These are phyloP conservation scores for Saitozyma sp. DNA, from an alignment of 768 basidiomycete species.

Conservation along the genomic window DNA sequence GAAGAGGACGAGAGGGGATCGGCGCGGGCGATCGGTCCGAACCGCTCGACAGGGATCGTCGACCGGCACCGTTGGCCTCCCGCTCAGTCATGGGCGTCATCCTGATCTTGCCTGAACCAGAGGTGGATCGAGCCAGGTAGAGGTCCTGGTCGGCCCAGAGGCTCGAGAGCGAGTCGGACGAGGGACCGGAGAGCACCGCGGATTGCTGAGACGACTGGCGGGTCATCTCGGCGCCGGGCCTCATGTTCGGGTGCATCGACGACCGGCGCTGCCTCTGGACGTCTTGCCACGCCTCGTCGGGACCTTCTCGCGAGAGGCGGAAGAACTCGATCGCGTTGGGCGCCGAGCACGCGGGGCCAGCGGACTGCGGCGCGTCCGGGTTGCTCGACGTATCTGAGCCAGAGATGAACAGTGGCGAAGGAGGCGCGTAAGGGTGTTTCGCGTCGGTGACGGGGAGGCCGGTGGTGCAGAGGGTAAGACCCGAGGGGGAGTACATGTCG, in stretches of 20 bases:
- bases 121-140: conserved; percentile 22
- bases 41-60: conserved; percentile 18
- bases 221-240: conserved; percentile 15
- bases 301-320: conserved; percentile 33
- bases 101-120: conserved; percentile 23
- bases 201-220: conserved; percentile 12
- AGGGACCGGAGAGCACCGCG: conserved; percentile 10
- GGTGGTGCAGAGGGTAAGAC: conserved; percentile 11
- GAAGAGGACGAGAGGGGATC: conserved; percentile 24
- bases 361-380: conserved; percentile 18
- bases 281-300: conserved; percentile 43
- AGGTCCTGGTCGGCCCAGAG: conserved; percentile 30
- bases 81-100: conserved; percentile 26
- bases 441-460: conserved; percentile 17
- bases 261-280: conserved; percentile 32
- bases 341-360: conserved; percentile 34
- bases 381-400: conserved; percentile 35
- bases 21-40: conserved; percentile 18
- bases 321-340: conserved; percentile 42
- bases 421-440: conserved; percentile 31
- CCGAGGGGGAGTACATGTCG: conserved; percentile 10
- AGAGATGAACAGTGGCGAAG: conserved; percentile 44
- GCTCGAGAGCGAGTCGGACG: conserved; percentile 32
- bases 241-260: conserved; percentile 30
- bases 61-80: conserved; percentile 9